Base-by-base conservation (phyloP, 2,329 filamentous ascomycete genomes). In the Penicillium sp. region DNA sequence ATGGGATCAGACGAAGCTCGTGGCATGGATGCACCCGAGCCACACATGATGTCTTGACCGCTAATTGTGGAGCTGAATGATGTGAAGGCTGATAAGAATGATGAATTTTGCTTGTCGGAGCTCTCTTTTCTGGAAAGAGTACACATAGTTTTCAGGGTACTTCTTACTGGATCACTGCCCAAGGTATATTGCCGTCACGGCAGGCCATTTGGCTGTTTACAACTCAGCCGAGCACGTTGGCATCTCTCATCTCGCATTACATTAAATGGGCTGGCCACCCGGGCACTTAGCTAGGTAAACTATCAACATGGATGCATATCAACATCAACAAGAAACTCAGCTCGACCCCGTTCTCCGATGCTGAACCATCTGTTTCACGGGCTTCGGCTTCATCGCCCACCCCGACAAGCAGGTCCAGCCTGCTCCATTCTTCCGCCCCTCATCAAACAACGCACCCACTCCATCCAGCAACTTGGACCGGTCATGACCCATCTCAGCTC, bases 401-500 rank as follows among this genome's bases (percentile, higher is more conserved):
- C 86, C 86, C 62, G 81, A 84, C 68, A 88, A 71, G 60, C 82
- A 85, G 67, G 83, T 84, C 84, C 84, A 88, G 6, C 82, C 85
- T 47, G 83, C 82, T 4, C 82, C 82, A 37, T 79, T 79, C 67
- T 81, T 82, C n/a, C 84, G 81, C 10, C 84, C 84, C 67, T 88
- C 86, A 64, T 87, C 84, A 59, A 88, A 78, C 22, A 86, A 81
- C 62, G 81, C 79, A 20, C 83, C 81, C 17, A 87, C 80, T 28
- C 83, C 84, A 59, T 85, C 82, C 53, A 87, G 69, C 55, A 85
- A 74, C 59, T 76, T 79, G 49, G 77, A 75, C 58, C 82, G 80
- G 37, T 82, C 81, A 72, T 91, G 88, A 28, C 90, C 90, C 71
- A 91, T 95, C 81, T 97, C 93, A 78, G 89, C 85, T 79, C 95